A percentile compares a stretch with the other conserved stretches of the same genome.
Evolutionary conservation across 108 stramenopile genomes (phyloP).

Genomic region (Cyclotella atomus): DNA sequence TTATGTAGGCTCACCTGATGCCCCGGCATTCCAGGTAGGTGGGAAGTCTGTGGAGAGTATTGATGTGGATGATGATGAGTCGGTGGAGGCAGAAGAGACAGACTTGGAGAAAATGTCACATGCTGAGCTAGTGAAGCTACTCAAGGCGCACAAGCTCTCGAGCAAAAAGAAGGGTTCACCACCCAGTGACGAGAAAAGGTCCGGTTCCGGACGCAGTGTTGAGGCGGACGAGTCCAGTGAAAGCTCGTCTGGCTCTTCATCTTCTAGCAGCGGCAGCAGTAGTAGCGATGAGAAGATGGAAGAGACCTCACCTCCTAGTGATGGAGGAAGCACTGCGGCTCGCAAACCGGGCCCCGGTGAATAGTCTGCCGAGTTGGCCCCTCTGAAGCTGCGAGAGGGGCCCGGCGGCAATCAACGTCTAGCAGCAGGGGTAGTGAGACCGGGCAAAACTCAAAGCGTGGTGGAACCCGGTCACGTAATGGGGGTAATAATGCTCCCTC

Average conservation of each 20-base stretch:
- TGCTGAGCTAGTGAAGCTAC: background rate
- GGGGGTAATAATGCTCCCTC: background rate
- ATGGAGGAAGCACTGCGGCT: background rate
- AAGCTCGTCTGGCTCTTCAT: background rate
- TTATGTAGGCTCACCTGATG: no score
- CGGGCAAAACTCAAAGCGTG: background rate
- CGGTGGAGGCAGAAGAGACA: background rate
- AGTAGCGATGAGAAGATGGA: background rate
- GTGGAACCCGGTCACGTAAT: background rate
- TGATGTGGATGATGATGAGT: background rate
- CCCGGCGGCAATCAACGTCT: constrained; percentile 2
- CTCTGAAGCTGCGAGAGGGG: constrained; percentile 18
- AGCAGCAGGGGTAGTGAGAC: constrained; percentile 4
- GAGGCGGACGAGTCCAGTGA: background rate
- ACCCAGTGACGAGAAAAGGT: background rate
- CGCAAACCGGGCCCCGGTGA: background rate
- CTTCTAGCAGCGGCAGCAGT: background rate
- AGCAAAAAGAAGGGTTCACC: background rate
- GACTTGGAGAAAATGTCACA: background rate
- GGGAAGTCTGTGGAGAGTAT: background rate
- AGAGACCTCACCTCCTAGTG: background rate
- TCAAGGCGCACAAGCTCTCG: background rate
- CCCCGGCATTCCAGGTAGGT: no score
- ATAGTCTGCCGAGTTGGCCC: constrained; percentile 6
- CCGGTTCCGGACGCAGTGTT: background rate